These are phyloP conservation scores for Bipolaris zeicola DNA, from an alignment of 2,329 filamentous ascomycete genomes.

Conservation along the genomic window DNA sequence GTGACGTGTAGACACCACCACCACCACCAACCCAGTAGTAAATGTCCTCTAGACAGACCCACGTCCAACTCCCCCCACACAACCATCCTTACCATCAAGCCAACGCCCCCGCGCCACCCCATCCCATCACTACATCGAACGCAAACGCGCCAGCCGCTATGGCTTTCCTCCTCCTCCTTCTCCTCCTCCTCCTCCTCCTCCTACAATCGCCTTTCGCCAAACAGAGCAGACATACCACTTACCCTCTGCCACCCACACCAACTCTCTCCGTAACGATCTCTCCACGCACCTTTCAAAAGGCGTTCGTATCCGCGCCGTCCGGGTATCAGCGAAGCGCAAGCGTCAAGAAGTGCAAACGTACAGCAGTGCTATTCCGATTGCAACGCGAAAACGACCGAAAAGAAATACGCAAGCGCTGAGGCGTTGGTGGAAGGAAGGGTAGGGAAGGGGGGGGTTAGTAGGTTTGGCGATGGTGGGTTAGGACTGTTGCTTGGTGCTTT, in stretches of 20 bases:
- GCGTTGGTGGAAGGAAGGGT: constrained; percentile 6
- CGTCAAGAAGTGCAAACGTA: not conserved
- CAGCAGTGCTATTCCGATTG: not conserved
- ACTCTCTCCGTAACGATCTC: not conserved
- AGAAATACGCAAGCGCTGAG: not conserved
- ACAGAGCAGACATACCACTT: not conserved
- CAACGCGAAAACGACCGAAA: not conserved
- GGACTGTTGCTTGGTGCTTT: constrained; percentile 13
- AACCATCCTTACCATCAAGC: no score
- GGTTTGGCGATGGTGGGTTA: constrained; percentile 16
- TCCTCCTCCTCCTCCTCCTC: no score
- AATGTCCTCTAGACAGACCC: no score
- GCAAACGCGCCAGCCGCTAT: not conserved
- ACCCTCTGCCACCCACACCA: no score
- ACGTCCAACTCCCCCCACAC: not conserved
- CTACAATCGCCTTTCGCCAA: not conserved
- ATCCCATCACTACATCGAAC: not conserved
- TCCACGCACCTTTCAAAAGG: not conserved
- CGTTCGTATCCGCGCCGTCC: no score
- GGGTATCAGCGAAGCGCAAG: not conserved
- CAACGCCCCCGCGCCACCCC: not conserved
- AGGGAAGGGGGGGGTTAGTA: not conserved
- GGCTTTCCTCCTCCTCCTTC: not conserved
- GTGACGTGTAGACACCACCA: not conserved
- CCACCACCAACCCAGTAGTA: not conserved